Percentiles rank a stretch among this genome's conserved stretches.
These are phyloP conservation scores for Fusarium papillatum DNA, from an alignment of 2,329 filamentous ascomycete genomes.

Conservation along the genomic window DNA sequence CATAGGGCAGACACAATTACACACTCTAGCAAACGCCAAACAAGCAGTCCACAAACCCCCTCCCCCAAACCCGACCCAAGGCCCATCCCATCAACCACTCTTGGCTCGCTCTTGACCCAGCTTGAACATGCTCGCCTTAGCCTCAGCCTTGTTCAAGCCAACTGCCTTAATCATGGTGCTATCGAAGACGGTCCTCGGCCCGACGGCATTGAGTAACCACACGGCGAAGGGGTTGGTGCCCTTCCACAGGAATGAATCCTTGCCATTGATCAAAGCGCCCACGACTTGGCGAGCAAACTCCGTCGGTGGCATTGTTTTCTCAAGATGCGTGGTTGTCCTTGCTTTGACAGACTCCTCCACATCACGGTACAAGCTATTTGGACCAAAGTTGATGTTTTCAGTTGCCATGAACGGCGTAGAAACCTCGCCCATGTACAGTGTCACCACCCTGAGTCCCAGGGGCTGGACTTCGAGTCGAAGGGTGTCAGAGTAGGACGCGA, in stretches of 20 bases:
- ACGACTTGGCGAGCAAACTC: constrained; percentile 21
- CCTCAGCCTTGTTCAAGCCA: background rate
- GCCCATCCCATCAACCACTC: background rate
- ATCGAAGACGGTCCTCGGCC: constrained; percentile 20
- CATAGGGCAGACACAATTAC: background rate
- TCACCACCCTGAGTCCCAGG: constrained; percentile 14
- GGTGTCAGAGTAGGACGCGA: constrained; percentile 17
- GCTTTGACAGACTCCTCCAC: constrained; percentile 4
- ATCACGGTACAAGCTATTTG: background rate
- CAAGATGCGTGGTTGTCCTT: background rate
- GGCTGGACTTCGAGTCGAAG: constrained; percentile 10
- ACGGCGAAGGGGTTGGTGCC: constrained; percentile 10
- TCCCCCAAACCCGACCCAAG: background rate
- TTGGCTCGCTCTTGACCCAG: background rate
- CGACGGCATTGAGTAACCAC: constrained; percentile 18
- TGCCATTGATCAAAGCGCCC: background rate
- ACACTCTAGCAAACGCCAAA: background rate
- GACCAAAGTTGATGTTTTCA: constrained; percentile 18
- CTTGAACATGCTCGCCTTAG: background rate
- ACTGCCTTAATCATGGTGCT: background rate
- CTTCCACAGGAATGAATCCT: constrained; percentile 15
- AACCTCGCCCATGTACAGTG: constrained; percentile 17
- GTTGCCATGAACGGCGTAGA: background rate
- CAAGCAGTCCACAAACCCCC: background rate
- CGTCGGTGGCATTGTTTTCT: background rate